phyloP scores from a whole-genome alignment of 495 filamentous ascomycete genomes.

The Neurospora hispaniola region DNA sequence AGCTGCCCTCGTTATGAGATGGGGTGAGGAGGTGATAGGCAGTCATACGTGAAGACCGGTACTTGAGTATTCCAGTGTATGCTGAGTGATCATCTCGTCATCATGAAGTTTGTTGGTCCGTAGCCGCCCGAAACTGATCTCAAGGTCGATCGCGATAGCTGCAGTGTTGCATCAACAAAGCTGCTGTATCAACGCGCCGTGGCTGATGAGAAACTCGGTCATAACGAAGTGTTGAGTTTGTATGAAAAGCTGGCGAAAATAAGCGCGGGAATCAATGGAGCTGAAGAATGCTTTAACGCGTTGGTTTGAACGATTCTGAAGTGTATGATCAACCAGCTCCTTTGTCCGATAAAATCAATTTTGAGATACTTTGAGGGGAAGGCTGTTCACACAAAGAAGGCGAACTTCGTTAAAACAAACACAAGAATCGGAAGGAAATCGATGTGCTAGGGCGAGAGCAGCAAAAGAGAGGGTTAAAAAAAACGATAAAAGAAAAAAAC shows the following conservation, averaged over 20 bases:
- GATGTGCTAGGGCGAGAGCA: background rate
- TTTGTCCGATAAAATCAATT: background rate
- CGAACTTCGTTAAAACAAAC: background rate
- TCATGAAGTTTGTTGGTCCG: background rate
- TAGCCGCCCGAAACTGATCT: background rate
- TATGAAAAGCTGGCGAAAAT: background rate
- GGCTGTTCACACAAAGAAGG: background rate
- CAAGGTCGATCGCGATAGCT: background rate
- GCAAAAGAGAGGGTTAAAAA: background rate
- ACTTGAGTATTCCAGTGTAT: background rate
- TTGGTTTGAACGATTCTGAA: background rate
- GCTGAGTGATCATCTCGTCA: background rate
- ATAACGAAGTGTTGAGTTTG: background rate
- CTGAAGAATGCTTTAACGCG: background rate
- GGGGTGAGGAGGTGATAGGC: background rate
- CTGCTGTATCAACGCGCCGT: background rate
- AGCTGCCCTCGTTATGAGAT: background rate
- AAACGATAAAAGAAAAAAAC: too few species aligned
- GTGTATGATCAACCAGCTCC: background rate
- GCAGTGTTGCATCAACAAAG: background rate
- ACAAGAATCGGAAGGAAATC: background rate
- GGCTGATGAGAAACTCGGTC: background rate
- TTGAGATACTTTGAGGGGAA: background rate
- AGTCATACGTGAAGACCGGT: too few species aligned
- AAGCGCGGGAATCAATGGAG: background rate